Conservation (phyloP, 495 filamentous ascomycete species). For the Neurospora sp. region DNA sequence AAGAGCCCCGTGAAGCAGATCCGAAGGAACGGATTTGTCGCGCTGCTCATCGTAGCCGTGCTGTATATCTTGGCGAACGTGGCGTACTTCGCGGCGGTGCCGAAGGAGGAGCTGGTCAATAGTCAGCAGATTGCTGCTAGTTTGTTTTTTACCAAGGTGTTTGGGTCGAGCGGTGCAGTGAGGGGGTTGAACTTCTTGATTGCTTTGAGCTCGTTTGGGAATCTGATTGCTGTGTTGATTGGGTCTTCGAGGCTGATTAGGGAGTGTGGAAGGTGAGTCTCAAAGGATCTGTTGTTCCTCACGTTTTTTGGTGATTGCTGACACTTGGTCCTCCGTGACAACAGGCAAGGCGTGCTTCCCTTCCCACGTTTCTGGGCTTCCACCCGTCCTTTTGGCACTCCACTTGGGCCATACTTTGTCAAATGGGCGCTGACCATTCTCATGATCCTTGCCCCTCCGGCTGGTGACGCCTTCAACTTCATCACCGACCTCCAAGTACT, state of each 20-base stretch:
- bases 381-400: conserved; percentile 53
- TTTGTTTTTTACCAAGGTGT: conserved; percentile 51
- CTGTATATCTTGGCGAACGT: conserved; percentile 55
- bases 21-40: conserved; percentile 31
- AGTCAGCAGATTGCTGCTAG: conserved; percentile 47
- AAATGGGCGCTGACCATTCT: conserved; percentile 50
- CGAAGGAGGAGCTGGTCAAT: conserved; percentile 39
- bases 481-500: conserved; percentile 46
- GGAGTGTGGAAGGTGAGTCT: conserved; percentile 43
- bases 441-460: conserved; percentile 57
- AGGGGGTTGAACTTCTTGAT: conserved; percentile 52
- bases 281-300: background rate
- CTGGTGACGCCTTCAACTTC: conserved; percentile 61
- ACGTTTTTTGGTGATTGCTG: background rate
- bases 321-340: background rate
- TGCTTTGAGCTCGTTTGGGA: conserved; percentile 53
- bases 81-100: conserved; percentile 51
- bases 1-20: conserved; percentile 53
- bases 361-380: conserved; percentile 55
- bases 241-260: conserved; percentile 48
- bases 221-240: conserved; percentile 50
- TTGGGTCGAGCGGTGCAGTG: conserved; percentile 41
- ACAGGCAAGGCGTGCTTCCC: conserved; percentile 55
- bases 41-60: conserved; percentile 39
- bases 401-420: conserved; percentile 47